Base-by-base conservation (phyloP, 148 eudicot species). In the Vaccinium myrtillus region DNA sequence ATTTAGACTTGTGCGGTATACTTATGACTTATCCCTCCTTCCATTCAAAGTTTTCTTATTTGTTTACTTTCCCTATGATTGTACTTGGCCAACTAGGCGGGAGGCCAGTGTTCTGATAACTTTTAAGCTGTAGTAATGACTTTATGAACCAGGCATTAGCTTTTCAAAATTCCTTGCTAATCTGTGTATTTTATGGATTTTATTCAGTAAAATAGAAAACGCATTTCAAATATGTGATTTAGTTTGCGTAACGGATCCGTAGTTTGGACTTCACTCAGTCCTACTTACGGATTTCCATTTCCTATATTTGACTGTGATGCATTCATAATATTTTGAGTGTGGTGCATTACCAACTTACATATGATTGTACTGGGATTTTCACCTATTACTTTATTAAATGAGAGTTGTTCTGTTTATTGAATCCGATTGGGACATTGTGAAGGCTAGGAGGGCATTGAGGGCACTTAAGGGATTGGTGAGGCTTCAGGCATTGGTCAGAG, bases 401-500 rank as follows among this genome's bases (percentile, higher is more conserved):
- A 12, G 21, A 81, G 14, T 18, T 39, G 53, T 19, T 78, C 14
- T 55, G 80, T 36, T 79, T 48, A 14, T 73, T 49, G 4, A 46
- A 46, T 16, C 81, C 11, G 15, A 32, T 79, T 48, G 32, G 8
- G 69, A 21, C 25, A 11, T 70, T 55, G 27, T 86, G 55, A 65
- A 97, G 99, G 99, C 99, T 81, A 94, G 95, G 85, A 95, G 95
- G 56, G 99, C 99, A 32, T 84, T 97, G 39, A 95, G 89, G 91
- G 98, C 99, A 12, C 93, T 97, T 8, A 97, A 91, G 85, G 98
- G 95, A 84, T 82, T 97, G 89, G 99, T 97, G 84, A 95, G 93
- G 90, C 96, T 97, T 86, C 99, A 97, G 90, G 99, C 99, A 69
- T 88, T 95, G 23, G 98, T 95, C 7, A 94, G 99, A 75, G 99